Percentiles rank a stretch among this genome's conserved stretches.
phyloP scores from a whole-genome alignment of 164 flowering plant genomes.

The Dillenia turbinata region DNA sequence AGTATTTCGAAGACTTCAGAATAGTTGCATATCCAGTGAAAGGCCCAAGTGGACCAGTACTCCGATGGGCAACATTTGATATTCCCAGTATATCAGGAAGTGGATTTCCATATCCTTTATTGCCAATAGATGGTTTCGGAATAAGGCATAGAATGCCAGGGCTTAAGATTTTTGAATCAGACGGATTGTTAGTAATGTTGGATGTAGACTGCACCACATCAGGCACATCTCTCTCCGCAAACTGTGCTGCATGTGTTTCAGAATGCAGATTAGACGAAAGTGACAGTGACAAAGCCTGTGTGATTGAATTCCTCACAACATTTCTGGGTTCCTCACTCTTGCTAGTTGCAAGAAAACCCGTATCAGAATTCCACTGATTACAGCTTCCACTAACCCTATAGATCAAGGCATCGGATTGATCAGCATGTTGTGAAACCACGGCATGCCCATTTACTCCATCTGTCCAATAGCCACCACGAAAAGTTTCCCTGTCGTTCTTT shows the following conservation, averaged over 20 bases:
- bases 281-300: slow-evolving; percentile 42
- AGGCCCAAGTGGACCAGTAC: slow-evolving; percentile 82
- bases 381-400: slow-evolving; percentile 14
- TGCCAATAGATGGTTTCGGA: slow-evolving; percentile 12
- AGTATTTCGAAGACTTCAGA: slow-evolving; percentile 65
- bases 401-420: slow-evolving; percentile 21
- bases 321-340: slow-evolving; percentile 9
- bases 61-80: slow-evolving; percentile 25
- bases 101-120: slow-evolving; percentile 27
- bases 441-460: slow-evolving; percentile 28
- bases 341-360: slow-evolving; percentile 15
- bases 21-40: slow-evolving; percentile 90
- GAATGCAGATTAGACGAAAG: slow-evolving; percentile 42
- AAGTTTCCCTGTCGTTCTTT: slow-evolving; percentile 15
- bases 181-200: slow-evolving; percentile 8
- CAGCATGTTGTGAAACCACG: slow-evolving; percentile 29
- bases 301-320: slow-evolving; percentile 18
- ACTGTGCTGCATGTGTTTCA: slow-evolving; percentile 16
- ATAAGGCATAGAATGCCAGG: slow-evolving; percentile 8
- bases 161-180: slow-evolving; percentile 14
- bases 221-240: slow-evolving; percentile 19
- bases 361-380: slow-evolving; percentile 27
- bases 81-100: slow-evolving; percentile 24
- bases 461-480: slow-evolving; percentile 19
- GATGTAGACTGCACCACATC: slow-evolving; percentile 11